These are phyloP conservation scores for Juglanconis sp. DNA, from an alignment of 2,329 filamentous ascomycete species.

Conservation along the genomic window DNA sequence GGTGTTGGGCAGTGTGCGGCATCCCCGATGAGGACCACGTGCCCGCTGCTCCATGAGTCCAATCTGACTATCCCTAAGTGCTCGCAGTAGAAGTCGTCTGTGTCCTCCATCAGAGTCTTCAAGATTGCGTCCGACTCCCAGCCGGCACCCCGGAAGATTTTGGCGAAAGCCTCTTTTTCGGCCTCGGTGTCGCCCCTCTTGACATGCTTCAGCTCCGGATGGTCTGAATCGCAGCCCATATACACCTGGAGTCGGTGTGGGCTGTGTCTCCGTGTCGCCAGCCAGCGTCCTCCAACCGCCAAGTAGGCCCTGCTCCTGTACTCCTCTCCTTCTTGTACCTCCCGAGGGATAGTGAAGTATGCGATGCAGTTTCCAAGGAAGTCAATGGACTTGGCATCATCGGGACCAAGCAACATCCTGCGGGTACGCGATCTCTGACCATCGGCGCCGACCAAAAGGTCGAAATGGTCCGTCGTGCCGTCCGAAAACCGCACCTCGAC, in stretches of 20 bases:
- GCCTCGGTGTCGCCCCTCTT: conserved; percentile 9
- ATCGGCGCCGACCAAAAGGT: conserved; percentile 53
- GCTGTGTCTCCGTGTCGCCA: conserved; percentile 35
- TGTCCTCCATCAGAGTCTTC: conserved; percentile 31
- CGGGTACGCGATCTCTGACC: conserved; percentile 48
- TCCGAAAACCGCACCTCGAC: conserved; percentile 38
- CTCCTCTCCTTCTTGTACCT: not conserved
- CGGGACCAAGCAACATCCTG: conserved; percentile 34
- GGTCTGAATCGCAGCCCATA: not conserved
- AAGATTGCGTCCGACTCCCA: conserved; percentile 35
- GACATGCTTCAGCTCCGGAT: not conserved
- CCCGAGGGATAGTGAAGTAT: conserved; percentile 10
- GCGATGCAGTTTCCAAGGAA: conserved; percentile 22
- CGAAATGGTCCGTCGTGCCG: conserved; percentile 39
- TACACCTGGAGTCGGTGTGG: conserved; percentile 1
- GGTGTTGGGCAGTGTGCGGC: conserved; percentile 31
- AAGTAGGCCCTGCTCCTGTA: conserved; percentile 23
- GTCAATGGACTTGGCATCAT: conserved; percentile 22
- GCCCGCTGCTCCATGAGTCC: conserved; percentile 17
- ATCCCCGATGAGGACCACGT: conserved; percentile 8
- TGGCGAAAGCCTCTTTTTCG: conserved; percentile 27
- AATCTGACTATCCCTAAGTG: conserved; percentile 37
- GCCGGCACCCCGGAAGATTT: conserved; percentile 32
- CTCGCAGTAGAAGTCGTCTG: conserved; percentile 43
- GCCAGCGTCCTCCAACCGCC: conserved; percentile 28